A percentile compares a stretch with the other conserved stretches of the same genome.
Evolutionary conservation across 169 alveolate species (phyloP).

Genomic region (Theileria luwenshuni): DNA sequence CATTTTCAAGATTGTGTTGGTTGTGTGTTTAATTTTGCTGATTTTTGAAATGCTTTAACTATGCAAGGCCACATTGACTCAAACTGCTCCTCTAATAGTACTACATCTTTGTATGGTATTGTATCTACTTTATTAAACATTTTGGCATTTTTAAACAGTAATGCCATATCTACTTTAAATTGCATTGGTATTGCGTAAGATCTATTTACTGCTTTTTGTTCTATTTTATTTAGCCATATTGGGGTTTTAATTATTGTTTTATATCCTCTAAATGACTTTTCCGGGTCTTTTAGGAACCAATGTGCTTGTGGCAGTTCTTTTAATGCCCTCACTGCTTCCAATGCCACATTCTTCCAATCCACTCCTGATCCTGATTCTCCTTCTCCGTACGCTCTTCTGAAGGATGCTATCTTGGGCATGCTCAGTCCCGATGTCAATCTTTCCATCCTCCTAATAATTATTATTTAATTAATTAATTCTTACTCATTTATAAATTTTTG

Average conservation of each 20-base stretch:
- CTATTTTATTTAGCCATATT: conserved; percentile 72
- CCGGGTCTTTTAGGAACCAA: conserved; percentile 74
- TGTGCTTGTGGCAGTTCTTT: conserved; percentile 75
- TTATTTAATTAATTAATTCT: neutral
- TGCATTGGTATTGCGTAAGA: conserved; percentile 71
- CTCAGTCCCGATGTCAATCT: conserved; percentile 43
- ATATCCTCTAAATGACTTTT: conserved; percentile 64
- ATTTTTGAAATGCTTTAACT: conserved; percentile 53
- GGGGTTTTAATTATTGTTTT: conserved; percentile 64
- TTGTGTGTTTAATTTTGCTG: conserved; percentile 21
- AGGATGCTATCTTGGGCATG: conserved; percentile 64
- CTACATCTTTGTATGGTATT: conserved; percentile 56
- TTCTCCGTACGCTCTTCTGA: conserved; percentile 52
- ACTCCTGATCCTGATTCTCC: conserved; percentile 33
- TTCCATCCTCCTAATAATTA: conserved; percentile 15
- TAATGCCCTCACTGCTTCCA: conserved; percentile 72
- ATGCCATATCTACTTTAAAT: conserved; percentile 74
- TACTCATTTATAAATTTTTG: conserved; percentile 16
- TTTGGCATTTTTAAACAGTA: conserved; percentile 61
- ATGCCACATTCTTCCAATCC: conserved; percentile 72
- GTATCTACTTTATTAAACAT: conserved; percentile 62
- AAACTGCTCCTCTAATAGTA: conserved; percentile 62
- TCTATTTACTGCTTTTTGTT: conserved; percentile 57
- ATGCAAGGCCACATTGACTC: conserved; percentile 69
- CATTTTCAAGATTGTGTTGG: neutral